Percentiles rank a stretch among this genome's conserved stretches.
phyloP scores from a whole-genome alignment of 2,329 filamentous ascomycete species.

The Pseudogymnoascus sp. region DNA sequence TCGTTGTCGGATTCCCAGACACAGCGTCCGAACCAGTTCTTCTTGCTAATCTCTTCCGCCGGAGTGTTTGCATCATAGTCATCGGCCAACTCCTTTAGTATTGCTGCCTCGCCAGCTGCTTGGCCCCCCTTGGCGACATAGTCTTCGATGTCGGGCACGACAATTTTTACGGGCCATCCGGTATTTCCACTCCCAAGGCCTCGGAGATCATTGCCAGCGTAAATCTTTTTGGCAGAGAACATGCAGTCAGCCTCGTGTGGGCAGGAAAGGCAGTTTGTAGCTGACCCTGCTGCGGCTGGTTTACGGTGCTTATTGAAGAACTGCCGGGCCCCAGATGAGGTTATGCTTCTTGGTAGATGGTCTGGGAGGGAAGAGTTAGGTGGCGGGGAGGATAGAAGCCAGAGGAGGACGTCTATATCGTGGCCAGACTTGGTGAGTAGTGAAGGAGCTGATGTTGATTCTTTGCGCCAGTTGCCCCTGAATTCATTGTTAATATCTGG shows the following conservation, averaged over 20 bases:
- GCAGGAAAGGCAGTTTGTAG: conserved; percentile 84
- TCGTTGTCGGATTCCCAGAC: conserved; percentile 91
- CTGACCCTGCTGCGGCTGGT: conserved; percentile 62
- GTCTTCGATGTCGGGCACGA: conserved; percentile 89
- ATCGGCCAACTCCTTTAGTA: conserved; percentile 33
- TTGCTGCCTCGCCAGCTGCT: conserved; percentile 42
- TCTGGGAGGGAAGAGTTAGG: conserved; percentile 35
- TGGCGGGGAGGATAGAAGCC: conserved; percentile 69
- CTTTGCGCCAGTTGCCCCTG: conserved; percentile 85
- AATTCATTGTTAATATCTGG: conserved; percentile 10
- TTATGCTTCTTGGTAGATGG: conserved; percentile 69
- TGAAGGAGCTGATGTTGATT: conserved; percentile 68
- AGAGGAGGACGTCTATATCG: conserved; percentile 87
- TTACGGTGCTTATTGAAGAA: conserved; percentile 73
- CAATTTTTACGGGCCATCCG: conserved; percentile 78
- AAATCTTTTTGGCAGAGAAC: conserved; percentile 80
- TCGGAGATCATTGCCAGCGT: conserved; percentile 56
- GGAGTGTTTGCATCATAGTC: conserved; percentile 48
- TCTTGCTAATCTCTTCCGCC: conserved; percentile 39
- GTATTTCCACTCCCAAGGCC: conserved; percentile 59
- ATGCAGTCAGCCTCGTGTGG: conserved; percentile 67
- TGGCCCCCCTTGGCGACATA: conserved; percentile 42
- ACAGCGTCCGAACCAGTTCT: conserved; percentile 86
- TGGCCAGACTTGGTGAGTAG: conserved; percentile 94
- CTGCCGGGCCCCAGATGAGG: conserved; percentile 68